Conservation (phyloP, 176 grass and related monocot genomes). For the Phragmites australis region DNA sequence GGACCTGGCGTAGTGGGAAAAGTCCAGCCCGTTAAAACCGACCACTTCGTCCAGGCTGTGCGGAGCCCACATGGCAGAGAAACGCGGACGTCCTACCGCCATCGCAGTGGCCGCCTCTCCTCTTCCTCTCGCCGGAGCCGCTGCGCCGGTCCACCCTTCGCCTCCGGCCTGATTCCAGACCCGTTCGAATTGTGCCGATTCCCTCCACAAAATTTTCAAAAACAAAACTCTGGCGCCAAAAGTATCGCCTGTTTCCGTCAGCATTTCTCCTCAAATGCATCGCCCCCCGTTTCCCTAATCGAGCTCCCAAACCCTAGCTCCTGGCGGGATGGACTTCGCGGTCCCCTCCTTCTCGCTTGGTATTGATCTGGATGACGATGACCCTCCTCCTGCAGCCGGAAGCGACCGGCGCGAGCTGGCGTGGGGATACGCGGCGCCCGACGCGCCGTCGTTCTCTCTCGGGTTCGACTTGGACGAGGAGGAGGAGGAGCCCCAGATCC, state of each 20-base stretch:
- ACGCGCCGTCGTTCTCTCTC: constrained; percentile 48
- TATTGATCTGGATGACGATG: constrained; percentile 40
- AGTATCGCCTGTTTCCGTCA: background rate
- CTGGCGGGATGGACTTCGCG: constrained; percentile 53
- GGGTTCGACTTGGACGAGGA: constrained; percentile 29
- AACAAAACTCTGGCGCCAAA: constrained; percentile 36
- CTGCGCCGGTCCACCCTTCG: too few relatives aligned
- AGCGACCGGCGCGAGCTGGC: background rate
- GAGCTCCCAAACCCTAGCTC: constrained; percentile 26
- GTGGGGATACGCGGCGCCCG: background rate
- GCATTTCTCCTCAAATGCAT: background rate
- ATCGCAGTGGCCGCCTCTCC: background rate
- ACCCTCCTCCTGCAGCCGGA: background rate
- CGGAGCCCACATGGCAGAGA: too few relatives aligned
- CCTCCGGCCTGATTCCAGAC: background rate
- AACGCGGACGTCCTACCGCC: background rate
- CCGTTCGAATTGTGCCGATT: constrained; percentile 8
- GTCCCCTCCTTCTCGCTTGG: constrained; percentile 56
- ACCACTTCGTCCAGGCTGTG: too few relatives aligned
- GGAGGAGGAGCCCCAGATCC: constrained; percentile 1
- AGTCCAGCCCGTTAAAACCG: too few relatives aligned
- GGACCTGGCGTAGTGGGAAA: too few relatives aligned
- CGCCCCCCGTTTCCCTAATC: background rate
- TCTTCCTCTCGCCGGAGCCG: constrained; percentile 17
- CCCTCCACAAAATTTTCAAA: constrained; percentile 28